Base-by-base conservation (phyloP, 495 filamentous ascomycete species). In the Penicillium cosmopolitanum region DNA sequence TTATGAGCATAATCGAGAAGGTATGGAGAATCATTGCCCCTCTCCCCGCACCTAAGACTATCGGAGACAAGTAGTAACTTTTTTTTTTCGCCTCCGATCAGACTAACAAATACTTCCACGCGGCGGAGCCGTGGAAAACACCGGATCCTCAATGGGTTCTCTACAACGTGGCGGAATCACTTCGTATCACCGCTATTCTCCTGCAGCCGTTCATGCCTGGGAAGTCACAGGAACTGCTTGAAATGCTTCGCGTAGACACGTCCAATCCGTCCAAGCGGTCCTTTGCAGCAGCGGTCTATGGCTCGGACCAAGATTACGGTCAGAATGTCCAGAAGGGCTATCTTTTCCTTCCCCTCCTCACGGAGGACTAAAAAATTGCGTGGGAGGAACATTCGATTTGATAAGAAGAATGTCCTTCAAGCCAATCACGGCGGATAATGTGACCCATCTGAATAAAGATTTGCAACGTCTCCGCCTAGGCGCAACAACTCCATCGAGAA, bases 141-240 rank as follows among this genome's bases (percentile, higher is more conserved):
- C 52, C 82, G 52, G 66, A 83, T 23, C 58, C 79, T 13, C 74
- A 84, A 57, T 69, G 77, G 55, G 78, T 82, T 42, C 74, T 98
- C 43, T 97, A 84, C 69, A 79, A 89, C 35, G 78, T 81, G 52
- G 85, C 86, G 2, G 95, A 98, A 69, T 83, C 87, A n/a, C 69
- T 97, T 43, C 87, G 95, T 19, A 83, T 97, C 35, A 73, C 77
- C 4, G 92, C 87, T 9, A 97, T 98, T 55, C 76, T 98, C 36
- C 76, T 98, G 31, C 94, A 96, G 71, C 93, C 95, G 4, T 93
- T 89, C 67, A 93, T 98, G 82, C 95, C 95, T 4, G 79, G 73
- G n/a, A 96, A 94, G 72, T 81, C 90, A 47, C 70, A 74, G 35
- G 79, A 87, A 63, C 66, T 98, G 47, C 81, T 98, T 11, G 90